These are phyloP conservation scores for Toxoplasma gondii DNA, from an alignment of 169 alveolate species.

Conservation along the genomic window DNA sequence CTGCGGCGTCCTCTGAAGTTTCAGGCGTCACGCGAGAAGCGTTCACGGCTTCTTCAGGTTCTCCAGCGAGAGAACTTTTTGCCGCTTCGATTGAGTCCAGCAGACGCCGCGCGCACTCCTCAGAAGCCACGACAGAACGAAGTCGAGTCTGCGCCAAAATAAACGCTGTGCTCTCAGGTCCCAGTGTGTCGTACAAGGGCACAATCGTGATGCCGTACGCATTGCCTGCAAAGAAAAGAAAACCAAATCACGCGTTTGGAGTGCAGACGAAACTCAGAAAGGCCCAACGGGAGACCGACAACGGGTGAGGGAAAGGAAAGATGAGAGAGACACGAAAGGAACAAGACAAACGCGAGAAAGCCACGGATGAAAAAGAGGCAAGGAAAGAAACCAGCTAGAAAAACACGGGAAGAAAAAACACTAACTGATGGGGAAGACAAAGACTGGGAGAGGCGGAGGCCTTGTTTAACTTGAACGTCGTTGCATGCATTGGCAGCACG, in stretches of 20 bases:
- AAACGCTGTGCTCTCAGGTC: conserved; percentile 63
- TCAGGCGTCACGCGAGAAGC: not conserved
- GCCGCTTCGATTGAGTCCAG: conserved; percentile 43
- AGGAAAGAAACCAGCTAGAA: not conserved
- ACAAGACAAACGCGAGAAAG: not conserved
- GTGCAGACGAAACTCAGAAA: not conserved
- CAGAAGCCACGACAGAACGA: conserved; percentile 54
- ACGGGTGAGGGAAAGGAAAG: not conserved
- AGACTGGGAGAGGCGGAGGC: too few species aligned
- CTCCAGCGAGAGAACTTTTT: not conserved
- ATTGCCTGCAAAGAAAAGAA: conserved; percentile 38
- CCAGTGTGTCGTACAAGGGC: conserved; percentile 72
- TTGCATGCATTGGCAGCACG: too few species aligned
- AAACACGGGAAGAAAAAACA: too few species aligned
- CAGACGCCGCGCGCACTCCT: conserved; percentile 49
- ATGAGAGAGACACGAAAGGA: not conserved
- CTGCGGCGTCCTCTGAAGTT: not conserved
- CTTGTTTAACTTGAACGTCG: too few species aligned
- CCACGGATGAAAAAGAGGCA: not conserved
- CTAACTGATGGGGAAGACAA: too few species aligned
- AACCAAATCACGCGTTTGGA: not conserved
- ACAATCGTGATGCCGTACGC: conserved; percentile 68
- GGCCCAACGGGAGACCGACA: not conserved
- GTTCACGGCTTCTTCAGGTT: not conserved
- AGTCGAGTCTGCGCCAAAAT: conserved; percentile 63